These are phyloP conservation scores for Aureobasidium mangrovei DNA, from an alignment of 2,329 filamentous ascomycete genomes.

Conservation along the genomic window DNA sequence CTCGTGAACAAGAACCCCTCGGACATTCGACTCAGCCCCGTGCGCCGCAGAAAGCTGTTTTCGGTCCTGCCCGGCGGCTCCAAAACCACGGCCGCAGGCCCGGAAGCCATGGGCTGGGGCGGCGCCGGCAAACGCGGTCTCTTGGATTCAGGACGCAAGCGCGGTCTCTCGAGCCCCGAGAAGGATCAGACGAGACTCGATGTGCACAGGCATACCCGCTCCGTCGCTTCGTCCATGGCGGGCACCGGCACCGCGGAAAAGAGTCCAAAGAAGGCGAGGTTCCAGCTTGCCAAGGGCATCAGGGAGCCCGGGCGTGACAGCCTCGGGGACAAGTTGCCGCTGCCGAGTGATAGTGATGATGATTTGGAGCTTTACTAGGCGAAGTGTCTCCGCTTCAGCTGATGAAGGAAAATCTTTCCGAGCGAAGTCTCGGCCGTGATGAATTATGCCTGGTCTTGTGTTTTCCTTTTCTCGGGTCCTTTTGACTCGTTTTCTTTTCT, in stretches of 20 bases:
- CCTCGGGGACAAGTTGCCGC: constrained; percentile 34
- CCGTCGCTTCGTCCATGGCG: constrained; percentile 1
- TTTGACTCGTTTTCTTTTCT: too few species aligned
- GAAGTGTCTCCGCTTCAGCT: too few species aligned
- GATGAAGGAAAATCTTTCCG: too few species aligned
- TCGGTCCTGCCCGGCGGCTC: constrained; percentile 23
- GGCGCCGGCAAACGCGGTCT: constrained; percentile 35
- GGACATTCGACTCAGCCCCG: constrained; percentile 34
- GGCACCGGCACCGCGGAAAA: constrained; percentile 29
- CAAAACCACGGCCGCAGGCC: constrained; percentile 22
- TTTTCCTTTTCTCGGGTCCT: too few species aligned
- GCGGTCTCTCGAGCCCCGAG: constrained; percentile 22
- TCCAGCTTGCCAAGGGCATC: constrained; percentile 40
- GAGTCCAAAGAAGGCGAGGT: constrained; percentile 35
- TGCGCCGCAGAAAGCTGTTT: constrained; percentile 31
- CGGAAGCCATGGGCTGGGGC: constrained; percentile 40
- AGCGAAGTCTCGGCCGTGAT: too few species aligned
- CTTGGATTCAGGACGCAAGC: constrained; percentile 16
- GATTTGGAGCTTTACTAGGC: constrained; percentile 35
- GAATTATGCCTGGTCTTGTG: too few species aligned
- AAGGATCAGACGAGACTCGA: constrained; percentile 25
- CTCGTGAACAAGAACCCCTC: constrained; percentile 37
- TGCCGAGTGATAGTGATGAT: constrained; percentile 36
- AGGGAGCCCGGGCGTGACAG: constrained; percentile 42
- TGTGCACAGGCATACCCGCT: neutral